Evolutionary conservation across 345 rosid species (phyloP).

Genomic region (Heritiera fomes): DNA sequence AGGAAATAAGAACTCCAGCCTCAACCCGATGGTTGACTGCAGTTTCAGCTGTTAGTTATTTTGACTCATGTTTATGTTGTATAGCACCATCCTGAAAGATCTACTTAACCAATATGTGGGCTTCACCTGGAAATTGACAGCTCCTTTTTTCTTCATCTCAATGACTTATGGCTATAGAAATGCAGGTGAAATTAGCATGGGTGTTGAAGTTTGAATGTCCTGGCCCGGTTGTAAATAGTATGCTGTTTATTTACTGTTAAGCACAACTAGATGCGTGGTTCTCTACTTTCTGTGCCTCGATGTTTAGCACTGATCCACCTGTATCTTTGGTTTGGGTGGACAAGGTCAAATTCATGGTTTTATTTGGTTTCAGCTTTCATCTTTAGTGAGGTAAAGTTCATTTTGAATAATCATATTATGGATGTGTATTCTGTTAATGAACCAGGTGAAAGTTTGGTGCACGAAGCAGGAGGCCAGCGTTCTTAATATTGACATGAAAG

Average conservation of each 20-base stretch:
- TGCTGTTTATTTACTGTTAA: neutral
- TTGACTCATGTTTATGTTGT: neutral
- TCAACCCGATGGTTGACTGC: neutral
- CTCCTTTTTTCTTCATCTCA: neutral
- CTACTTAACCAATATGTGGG: neutral
- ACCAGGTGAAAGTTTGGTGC: conserved; percentile 99
- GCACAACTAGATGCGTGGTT: neutral
- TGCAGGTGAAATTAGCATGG: neutral
- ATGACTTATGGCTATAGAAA: neutral
- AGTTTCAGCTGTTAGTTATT: neutral
- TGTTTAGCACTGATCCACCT: neutral
- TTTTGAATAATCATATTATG: conserved; percentile 12
- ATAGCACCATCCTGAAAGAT: neutral
- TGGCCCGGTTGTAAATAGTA: neutral
- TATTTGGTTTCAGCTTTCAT: conserved; percentile 8
- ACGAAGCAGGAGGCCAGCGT: conserved; percentile 93
- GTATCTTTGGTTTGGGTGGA: neutral
- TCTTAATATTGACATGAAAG: conserved; percentile 95
- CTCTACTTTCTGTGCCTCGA: conserved; percentile 1
- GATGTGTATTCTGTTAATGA: conserved; percentile 21
- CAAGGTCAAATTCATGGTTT: neutral
- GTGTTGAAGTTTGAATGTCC: neutral
- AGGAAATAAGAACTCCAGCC: neutral
- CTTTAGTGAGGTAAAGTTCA: neutral
- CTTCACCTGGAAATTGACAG: neutral